Evolutionary conservation across 306 rosid species (phyloP), one percentile per base, ranked within the genome.

Genomic region (Spatholobus suberectus): DNA sequence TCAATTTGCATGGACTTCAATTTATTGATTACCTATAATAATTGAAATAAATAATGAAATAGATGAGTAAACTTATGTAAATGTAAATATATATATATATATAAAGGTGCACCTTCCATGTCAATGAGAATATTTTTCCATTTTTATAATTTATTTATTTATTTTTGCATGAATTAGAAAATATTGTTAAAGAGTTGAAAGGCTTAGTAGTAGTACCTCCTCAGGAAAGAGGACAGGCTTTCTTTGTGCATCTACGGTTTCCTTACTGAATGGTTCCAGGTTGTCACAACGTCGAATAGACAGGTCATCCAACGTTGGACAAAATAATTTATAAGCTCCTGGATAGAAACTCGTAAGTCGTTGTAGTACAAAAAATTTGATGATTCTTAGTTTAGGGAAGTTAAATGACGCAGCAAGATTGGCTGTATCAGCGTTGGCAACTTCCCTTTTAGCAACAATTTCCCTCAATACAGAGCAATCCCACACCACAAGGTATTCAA

Each of bases 1-100:
- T 49, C 80, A 35, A 73, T 63, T 23, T 49, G 73, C 77, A 69
- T 55, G 73, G 35, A 57, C 68, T 62, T 81, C 68, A 81, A 62
- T 1, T 62, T 63, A 9, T 73, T 47, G 23, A 81, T 62, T 10
- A 37, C 85, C 84, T 81, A 20, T 6, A 29, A 29, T 29, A 81
- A 35, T n/a, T n/a, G 11, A 59, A 77, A 77, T 29, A 6, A 35
- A 59, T 6, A 2, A 35, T 20, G 11, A 10, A 29, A 29, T 61
- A 43, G 9, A 12, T 63, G 1, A 18, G 12, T 1, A 43, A 58
- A 4, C 55, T 37, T 1, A 29, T 1, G 13, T 8, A 20, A 62
- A 11, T 20, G 12, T 32, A 35, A 29, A 14, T 59, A 61, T n/a
- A n/a, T n/a, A n/a, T n/a, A n/a, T 9, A 27, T 0, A 24, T n/a